Conservation (phyloP, 2,329 filamentous ascomycete species). For the Cercospora sp. region DNA sequence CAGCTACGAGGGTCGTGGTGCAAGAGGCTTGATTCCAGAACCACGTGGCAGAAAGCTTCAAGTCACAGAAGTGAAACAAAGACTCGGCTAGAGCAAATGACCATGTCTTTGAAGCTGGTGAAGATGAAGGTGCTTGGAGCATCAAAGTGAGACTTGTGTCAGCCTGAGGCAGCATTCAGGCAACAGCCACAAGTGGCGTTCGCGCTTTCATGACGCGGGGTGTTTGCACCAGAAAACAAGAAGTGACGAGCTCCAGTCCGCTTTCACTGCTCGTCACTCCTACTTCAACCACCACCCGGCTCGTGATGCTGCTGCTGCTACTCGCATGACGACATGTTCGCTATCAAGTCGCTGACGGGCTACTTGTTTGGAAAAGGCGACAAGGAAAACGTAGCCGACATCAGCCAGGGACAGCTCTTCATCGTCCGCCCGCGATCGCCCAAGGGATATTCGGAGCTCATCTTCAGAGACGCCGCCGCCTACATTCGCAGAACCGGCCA, state of each 20-base stretch:
- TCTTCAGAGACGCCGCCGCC: conserved; percentile 95
- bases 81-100: not conserved
- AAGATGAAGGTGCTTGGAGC: not conserved
- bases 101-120: not conserved
- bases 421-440: conserved; percentile 92
- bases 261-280: not conserved
- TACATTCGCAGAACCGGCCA: conserved; percentile 90
- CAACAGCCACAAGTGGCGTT: conserved; percentile 1
- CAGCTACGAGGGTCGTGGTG: not conserved
- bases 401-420: conserved; percentile 94
- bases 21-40: not conserved
- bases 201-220: not conserved
- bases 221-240: not conserved
- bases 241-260: not conserved
- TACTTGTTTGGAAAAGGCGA: conserved; percentile 85
- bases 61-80: not conserved
- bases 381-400: conserved; percentile 91
- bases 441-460: conserved; percentile 94
- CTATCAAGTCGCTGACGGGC: conserved; percentile 55
- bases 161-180: not conserved
- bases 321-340: conserved; percentile 33
- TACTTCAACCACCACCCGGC: not conserved
- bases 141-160: not conserved
- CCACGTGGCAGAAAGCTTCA: not conserved
- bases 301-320: not conserved